Base-by-base conservation (phyloP, 148 eudicot genomes). In the Chenopodium quinoa region DNA sequence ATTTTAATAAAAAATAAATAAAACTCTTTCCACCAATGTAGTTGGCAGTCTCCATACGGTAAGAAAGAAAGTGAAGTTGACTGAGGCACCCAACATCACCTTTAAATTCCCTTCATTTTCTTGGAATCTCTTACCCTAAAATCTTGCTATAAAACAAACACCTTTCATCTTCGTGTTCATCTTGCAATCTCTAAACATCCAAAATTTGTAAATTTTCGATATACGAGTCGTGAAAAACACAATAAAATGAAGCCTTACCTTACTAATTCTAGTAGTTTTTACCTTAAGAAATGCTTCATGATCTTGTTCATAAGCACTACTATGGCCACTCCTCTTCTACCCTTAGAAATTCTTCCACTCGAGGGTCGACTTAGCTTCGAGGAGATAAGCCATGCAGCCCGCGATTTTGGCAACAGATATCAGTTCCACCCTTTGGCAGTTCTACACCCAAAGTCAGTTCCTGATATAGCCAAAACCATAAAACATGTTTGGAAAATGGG, bases 331-430 rank as follows among this genome's bases (percentile, higher is more conserved):
- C 84, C 87, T 22, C 75, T 83, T 68, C 87, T 40, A 40, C 44
- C 93, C 4, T 70, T 93, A 22, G 84, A 81, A 40, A 71, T 83
- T 34, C 85, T 91, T 60, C 79, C 85, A 29, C 81, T 93, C 6
- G 76, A 87, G 0, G 94, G 97, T 11, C 83, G 86, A 65, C 85
- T 93, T 25, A 79, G 75, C 50, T 93, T 91, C 69, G 79, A 82
- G 0, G 83, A 80, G 4, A 79, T 85, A 46, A 84, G 87, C 29
- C 91, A 89, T 69, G 92, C 89, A 29, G 84, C 92, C 2, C 81
- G 76, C 56, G 97, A 93, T 75, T 93, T 89, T n/a, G 98, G 98
- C 23, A 85, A 89, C 83, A 88, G 65, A 62, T 79, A 76, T 58
- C 87, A 83, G 9, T 81, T 44, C 83, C 87, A 77, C 4, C 98